These are phyloP conservation scores for Aspergillus ellipticus DNA, from an alignment of 495 filamentous ascomycete genomes.

Conservation along the genomic window DNA sequence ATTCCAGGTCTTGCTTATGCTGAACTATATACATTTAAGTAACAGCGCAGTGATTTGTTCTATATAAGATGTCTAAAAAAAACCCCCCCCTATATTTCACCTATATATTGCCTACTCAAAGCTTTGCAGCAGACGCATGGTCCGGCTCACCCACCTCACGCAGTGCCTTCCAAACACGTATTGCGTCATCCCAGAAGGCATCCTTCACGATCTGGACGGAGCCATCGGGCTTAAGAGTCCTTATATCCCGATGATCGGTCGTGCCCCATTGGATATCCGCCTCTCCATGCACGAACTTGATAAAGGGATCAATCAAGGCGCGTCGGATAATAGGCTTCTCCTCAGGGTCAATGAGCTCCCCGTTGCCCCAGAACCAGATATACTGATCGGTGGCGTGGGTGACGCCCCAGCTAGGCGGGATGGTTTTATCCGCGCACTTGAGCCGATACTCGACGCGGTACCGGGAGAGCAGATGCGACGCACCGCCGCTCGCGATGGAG, in stretches of 20 bases:
- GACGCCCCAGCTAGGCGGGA: slow-evolving; percentile 51
- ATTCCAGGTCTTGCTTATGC: background rate
- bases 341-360: slow-evolving; percentile 26
- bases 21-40: background rate
- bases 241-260: slow-evolving; percentile 24
- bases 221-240: slow-evolving; percentile 43
- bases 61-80: too few species aligned
- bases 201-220: slow-evolving; percentile 43
- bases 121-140: slow-evolving; percentile 1
- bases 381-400: slow-evolving; percentile 55
- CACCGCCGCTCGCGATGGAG: slow-evolving; percentile 24
- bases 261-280: slow-evolving; percentile 33
- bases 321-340: slow-evolving; percentile 41
- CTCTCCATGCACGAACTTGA: slow-evolving; percentile 41
- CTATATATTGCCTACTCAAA: background rate
- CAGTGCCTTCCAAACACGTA: slow-evolving; percentile 43
- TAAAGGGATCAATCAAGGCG: slow-evolving; percentile 41
- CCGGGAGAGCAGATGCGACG: slow-evolving; percentile 32
- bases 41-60: too few species aligned
- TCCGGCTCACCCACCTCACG: slow-evolving; percentile 19
- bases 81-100: too few species aligned
- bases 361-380: slow-evolving; percentile 58
- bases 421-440: slow-evolving; percentile 35
- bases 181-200: slow-evolving; percentile 41
- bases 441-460: slow-evolving; percentile 51